Evolutionary conservation across 768 basidiomycete genomes (phyloP).

Genomic region (Austroboletus eburneus): DNA sequence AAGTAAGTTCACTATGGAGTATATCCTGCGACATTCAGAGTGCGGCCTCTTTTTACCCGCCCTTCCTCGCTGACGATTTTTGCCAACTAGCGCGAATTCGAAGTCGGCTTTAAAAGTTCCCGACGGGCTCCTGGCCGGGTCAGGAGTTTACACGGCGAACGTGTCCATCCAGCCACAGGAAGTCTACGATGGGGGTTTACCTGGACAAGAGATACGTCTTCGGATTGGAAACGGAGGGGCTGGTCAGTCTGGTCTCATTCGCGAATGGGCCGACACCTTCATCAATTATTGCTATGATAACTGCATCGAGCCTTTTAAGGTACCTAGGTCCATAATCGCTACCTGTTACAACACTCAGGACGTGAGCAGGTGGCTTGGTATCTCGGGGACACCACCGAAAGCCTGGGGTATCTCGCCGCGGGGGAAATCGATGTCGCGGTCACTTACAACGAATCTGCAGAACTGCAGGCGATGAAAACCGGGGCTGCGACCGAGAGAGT

Average conservation of each 20-base stretch:
- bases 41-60: background rate
- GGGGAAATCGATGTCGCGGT: conserved; percentile 47
- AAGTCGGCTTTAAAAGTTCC: background rate
- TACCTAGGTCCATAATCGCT: conserved; percentile 21
- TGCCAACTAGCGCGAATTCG: background rate
- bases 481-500: conserved; percentile 31
- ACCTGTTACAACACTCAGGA: background rate
- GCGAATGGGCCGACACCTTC: conserved; percentile 45
- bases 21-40: conserved; percentile 2
- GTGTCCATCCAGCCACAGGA: conserved; percentile 15
- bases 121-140: conserved; percentile 3
- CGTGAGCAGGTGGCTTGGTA: conserved; percentile 48
- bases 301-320: conserved; percentile 27
- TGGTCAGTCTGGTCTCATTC: conserved; percentile 49
- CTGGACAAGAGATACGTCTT: conserved; percentile 32
- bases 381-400: conserved; percentile 53
- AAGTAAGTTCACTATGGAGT: conserved; percentile 4
- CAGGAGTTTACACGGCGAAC: background rate
- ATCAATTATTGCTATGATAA: conserved; percentile 27
- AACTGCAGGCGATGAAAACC: conserved; percentile 32
- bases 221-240: conserved; percentile 49
- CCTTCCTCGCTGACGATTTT: background rate
- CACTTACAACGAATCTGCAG: conserved; percentile 52
- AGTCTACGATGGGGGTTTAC: conserved; percentile 41
- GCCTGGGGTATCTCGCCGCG: conserved; percentile 38